Evolutionary conservation across 2,329 filamentous ascomycete species (phyloP), one percentile per base, ranked within the genome.

Genomic region (Tolypocladium cylindrosporum): DNA sequence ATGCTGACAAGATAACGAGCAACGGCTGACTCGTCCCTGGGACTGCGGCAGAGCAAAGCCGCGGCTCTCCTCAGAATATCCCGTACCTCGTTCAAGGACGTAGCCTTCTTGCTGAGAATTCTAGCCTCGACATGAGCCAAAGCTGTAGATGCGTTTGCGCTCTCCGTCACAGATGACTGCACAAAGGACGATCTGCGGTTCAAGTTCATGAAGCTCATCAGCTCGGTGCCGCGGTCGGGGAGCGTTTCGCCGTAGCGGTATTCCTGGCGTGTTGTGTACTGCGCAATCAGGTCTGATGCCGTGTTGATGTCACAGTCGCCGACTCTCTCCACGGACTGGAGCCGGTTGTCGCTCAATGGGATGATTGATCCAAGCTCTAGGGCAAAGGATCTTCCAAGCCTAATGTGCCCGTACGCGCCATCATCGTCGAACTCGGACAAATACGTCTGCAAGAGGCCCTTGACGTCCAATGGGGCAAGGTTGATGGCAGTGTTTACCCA

Each of bases 191-290:
- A 66, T 62, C 78, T 75, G 54, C 77, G 77, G 61, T 80, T 79
- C 55, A 81, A 69, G 19, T 79, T 79, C 78, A 85, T 81, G 59
- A 82, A 80, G 52, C 79, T 80, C 55, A 88, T 74, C 75, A 88
- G 82, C 67, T 88, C 85, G 59, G 81, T 78, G 59, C 87, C 85
- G 60, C 86, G 83, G 59, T 88, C 86, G 1, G 87, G 84, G 42
- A 89, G 75, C 2, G 85, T 82, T 69, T 96, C 91, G 13, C 91
- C 85, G 68, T 93, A 93, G 58, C 92, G 86, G 71, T 99, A 99
- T 68, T 96, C 92, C 70, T 99, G 95, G 42, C 94, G 88, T 34
- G 91, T 95, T 4, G 93, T 97, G 70, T 99, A 99, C 68, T 99
- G 93, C 1, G 94, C 91, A 68, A 99, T 85, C 66, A 99, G 96